Conservation (phyloP, 2,329 filamentous ascomycete genomes). For the Huntiella moniliformis region DNA sequence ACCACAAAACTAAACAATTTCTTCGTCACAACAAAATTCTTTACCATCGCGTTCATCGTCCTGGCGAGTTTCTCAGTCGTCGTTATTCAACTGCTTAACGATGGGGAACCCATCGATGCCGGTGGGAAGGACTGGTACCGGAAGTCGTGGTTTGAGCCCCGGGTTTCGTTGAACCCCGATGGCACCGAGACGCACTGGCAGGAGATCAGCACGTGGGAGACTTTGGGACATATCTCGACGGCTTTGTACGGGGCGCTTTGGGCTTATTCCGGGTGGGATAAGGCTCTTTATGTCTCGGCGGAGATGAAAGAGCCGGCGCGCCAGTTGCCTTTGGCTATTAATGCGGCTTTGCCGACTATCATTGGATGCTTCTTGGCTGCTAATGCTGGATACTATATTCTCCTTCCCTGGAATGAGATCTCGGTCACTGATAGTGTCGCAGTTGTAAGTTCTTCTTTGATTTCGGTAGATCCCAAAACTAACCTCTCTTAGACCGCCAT, state of each 20-base stretch:
- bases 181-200: conserved; percentile 31
- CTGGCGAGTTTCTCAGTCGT: conserved; percentile 30
- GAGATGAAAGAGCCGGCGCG: conserved; percentile 31
- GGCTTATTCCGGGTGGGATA: conserved; percentile 50
- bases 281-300: conserved; percentile 37
- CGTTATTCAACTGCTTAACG: conserved; percentile 19
- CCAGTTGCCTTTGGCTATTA: conserved; percentile 42
- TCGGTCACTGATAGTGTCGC: conserved; percentile 42
- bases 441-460: conserved; percentile 27
- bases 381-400: conserved; percentile 43
- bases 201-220: conserved; percentile 33
- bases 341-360: conserved; percentile 40
- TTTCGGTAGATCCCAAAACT: background rate
- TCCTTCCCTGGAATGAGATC: conserved; percentile 40
- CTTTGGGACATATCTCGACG: conserved; percentile 39
- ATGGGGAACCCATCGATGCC: conserved; percentile 20
- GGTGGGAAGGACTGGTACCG: conserved; percentile 33
- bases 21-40: conserved; percentile 36
- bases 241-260: conserved; percentile 44
- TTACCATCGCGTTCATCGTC: conserved; percentile 29
- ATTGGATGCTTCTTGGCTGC: conserved; percentile 39
- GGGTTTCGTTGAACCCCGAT: conserved; percentile 31
- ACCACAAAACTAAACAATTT: conserved; percentile 36
- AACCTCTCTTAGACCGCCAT: conserved; percentile 29
- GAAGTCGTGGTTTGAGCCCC: conserved; percentile 35